A percentile compares a stretch with the other conserved stretches of the same genome.
These are phyloP conservation scores for Chlorella sp. DNA, from an alignment of 139 green algal species.

Conservation along the genomic window DNA sequence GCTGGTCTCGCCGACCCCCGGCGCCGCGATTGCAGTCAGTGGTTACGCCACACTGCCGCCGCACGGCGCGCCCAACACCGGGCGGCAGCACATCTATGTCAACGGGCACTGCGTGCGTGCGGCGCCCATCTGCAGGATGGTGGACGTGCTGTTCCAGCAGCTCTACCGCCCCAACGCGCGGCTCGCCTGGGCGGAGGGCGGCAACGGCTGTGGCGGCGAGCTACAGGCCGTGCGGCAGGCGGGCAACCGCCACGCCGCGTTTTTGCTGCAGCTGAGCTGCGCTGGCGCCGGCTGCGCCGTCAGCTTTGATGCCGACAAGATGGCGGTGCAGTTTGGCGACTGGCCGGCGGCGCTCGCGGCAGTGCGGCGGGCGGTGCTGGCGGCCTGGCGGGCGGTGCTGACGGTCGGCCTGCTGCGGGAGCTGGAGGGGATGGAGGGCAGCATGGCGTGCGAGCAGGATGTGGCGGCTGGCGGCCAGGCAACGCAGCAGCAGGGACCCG, in stretches of 20 bases:
- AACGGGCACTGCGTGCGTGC: constrained; percentile 22
- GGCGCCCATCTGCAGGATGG: constrained; percentile 6
- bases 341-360: constrained; percentile 25
- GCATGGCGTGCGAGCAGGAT: neutral
- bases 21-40: neutral
- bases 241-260: constrained; percentile 26
- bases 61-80: constrained; percentile 15
- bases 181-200: neutral
- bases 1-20: neutral
- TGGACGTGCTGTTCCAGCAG: constrained; percentile 30
- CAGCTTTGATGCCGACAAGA: constrained; percentile 19
- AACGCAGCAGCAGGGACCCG: neutral
- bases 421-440: constrained; percentile 12
- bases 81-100: constrained; percentile 38
- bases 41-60: constrained; percentile 27
- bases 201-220: too few species aligned
- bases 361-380: constrained; percentile 25
- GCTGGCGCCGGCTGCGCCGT: constrained; percentile 6
- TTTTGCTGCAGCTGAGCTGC: constrained; percentile 38
- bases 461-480: neutral
- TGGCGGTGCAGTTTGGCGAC: constrained; percentile 26
- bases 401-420: constrained; percentile 4
- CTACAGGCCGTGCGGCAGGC: constrained; percentile 12
- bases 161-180: constrained; percentile 18
- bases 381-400: constrained; percentile 29